These are phyloP conservation scores for Psophocarpus tetragonolobus DNA, from an alignment of 306 rosid species.

Conservation along the genomic window DNA sequence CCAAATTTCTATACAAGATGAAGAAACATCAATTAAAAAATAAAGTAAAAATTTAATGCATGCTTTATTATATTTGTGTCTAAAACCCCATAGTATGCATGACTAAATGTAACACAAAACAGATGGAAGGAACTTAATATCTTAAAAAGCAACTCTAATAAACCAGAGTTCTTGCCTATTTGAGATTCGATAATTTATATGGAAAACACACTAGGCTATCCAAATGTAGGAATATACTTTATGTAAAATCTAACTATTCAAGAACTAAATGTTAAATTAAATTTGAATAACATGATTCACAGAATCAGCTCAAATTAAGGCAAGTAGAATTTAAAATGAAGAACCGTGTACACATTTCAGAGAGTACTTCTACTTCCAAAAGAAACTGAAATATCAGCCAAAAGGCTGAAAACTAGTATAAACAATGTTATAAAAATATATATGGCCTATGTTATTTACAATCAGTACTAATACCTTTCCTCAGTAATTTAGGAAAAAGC, in stretches of 20 bases:
- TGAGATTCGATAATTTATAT: slow-evolving; percentile 15
- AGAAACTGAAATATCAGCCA: slow-evolving; percentile 12
- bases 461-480: neutral
- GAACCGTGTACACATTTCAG: neutral
- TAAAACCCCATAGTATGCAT: neutral
- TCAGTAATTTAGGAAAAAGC: neutral
- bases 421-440: neutral
- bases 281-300: neutral
- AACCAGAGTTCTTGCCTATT: slow-evolving; percentile 1
- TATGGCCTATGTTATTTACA: neutral
- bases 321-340: slow-evolving; percentile 7
- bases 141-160: neutral
- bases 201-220: neutral
- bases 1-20: neutral
- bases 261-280: slow-evolving; percentile 15
- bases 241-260: neutral
- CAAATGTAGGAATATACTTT: neutral
- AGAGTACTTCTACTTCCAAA: slow-evolving; percentile 17
- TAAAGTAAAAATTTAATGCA: neutral
- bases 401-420: neutral
- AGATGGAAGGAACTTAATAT: slow-evolving; percentile 19
- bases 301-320: slow-evolving; percentile 13
- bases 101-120: neutral
- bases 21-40: slow-evolving; percentile 5
- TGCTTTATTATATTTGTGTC: neutral